Percentiles rank a stretch among this genome's conserved stretches.
Evolutionary conservation across 1,139 yeast genomes (phyloP).

Genomic region (Kodamaea sp.): DNA sequence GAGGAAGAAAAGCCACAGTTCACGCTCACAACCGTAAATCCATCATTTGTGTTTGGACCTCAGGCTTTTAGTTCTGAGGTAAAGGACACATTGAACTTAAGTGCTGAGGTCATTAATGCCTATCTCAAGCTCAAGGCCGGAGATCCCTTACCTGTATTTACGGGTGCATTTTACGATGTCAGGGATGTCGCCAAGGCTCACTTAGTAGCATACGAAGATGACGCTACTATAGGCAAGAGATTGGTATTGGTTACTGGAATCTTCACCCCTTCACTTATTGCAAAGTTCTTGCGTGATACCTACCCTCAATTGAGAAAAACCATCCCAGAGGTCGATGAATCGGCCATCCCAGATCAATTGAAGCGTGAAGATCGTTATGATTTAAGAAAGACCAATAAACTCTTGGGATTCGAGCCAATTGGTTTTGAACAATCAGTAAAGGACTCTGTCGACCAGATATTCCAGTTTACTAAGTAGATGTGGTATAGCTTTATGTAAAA

Average conservation of each 20-base stretch:
- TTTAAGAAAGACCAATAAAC: no score
- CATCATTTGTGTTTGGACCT: conserved; percentile 28
- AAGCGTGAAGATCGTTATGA: no score
- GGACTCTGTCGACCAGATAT: no score
- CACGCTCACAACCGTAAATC: conserved; percentile 20
- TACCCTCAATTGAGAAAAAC: conserved; percentile 21
- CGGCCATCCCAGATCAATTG: no score
- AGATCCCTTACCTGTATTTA: conserved; percentile 10
- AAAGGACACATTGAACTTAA: conserved; percentile 26
- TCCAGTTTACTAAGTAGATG: no score
- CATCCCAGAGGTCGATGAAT: no score
- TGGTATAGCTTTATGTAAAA: no score
- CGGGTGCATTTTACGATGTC: conserved; percentile 4
- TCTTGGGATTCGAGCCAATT: no score
- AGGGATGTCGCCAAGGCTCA: conserved; percentile 31
- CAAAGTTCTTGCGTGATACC: conserved; percentile 15
- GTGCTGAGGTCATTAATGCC: conserved; percentile 31
- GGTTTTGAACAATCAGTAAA: no score
- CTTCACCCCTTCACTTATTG: conserved; percentile 13
- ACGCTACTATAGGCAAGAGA: conserved; percentile 2
- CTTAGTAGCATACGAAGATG: conserved; percentile 22
- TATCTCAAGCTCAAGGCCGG: conserved; percentile 19
- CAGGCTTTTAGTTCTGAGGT: conserved; percentile 25
- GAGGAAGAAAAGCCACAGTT: conserved; percentile 19
- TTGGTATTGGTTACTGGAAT: conserved; percentile 1